Conservation (phyloP, 1,284 basidiomycete species). For the Puccinia hordei region DNA sequence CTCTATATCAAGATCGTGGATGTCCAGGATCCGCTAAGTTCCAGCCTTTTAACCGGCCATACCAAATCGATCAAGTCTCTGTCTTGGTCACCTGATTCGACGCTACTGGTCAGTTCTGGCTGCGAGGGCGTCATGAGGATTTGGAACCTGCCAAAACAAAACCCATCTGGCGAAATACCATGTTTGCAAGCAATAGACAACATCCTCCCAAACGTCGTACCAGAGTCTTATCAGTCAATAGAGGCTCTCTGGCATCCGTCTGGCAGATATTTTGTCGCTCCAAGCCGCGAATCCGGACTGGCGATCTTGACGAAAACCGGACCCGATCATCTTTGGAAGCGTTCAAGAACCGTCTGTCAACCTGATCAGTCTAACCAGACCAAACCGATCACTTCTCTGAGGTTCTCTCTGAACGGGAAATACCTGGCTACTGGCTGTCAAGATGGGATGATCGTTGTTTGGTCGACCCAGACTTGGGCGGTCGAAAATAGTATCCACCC, state of each 20-base stretch:
- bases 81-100: slow-evolving; percentile 85
- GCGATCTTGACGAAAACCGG: slow-evolving; percentile 36
- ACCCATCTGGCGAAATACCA: neutral
- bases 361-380: slow-evolving; percentile 44
- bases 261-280: slow-evolving; percentile 80
- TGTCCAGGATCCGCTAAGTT: slow-evolving; percentile 71
- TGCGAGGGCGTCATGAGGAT: slow-evolving; percentile 83
- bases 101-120: slow-evolving; percentile 73
- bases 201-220: slow-evolving; percentile 48
- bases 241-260: slow-evolving; percentile 90
- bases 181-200: slow-evolving; percentile 30
- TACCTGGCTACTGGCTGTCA: slow-evolving; percentile 78
- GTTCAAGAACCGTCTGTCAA: neutral
- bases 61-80: slow-evolving; percentile 74
- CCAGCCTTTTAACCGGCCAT: slow-evolving; percentile 72
- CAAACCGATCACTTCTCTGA: slow-evolving; percentile 71
- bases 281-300: slow-evolving; percentile 65
- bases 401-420: slow-evolving; percentile 84
- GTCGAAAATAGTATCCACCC: slow-evolving; percentile 53
- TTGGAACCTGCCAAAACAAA: slow-evolving; percentile 72
- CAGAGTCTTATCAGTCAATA: slow-evolving; percentile 60
- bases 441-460: slow-evolving; percentile 63
- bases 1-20: slow-evolving; percentile 78
- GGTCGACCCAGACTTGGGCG: slow-evolving; percentile 60
- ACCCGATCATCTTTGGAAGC: neutral